Conservation (phyloP, 1,284 basidiomycete species). For the Sanghuangporus weigelae region DNA sequence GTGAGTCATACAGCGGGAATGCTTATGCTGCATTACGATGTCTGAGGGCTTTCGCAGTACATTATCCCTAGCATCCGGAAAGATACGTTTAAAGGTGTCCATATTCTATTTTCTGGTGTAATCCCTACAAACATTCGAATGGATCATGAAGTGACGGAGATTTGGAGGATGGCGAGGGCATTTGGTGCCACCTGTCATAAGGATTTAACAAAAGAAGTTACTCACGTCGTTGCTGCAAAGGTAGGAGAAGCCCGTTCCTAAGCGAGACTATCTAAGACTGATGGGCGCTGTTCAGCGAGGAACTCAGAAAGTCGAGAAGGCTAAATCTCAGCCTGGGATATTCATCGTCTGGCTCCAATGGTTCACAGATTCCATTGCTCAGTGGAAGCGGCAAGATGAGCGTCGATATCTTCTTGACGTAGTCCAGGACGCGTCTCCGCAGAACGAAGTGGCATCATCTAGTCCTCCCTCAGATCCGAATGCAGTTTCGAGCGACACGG, state of each 20-base stretch:
- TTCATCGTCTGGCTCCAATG: slow-evolving; percentile 85
- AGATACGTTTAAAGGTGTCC: slow-evolving; percentile 69
- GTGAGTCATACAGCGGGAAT: slow-evolving; percentile 40
- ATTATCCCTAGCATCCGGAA: slow-evolving; percentile 83
- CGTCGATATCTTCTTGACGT: slow-evolving; percentile 63
- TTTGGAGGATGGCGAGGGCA: slow-evolving; percentile 83
- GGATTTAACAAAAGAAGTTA: slow-evolving; percentile 64
- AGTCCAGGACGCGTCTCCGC: slow-evolving; percentile 23
- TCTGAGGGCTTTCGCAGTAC: slow-evolving; percentile 35
- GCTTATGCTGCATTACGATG: not conserved
- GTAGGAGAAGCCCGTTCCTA: slow-evolving; percentile 30
- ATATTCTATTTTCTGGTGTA: slow-evolving; percentile 89
- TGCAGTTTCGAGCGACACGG: slow-evolving; percentile 60
- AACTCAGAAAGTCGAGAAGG: slow-evolving; percentile 86
- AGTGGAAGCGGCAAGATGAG: slow-evolving; percentile 78
- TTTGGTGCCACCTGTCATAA: slow-evolving; percentile 84
- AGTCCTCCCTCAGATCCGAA: slow-evolving; percentile 47
- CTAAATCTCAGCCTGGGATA: slow-evolving; percentile 62
- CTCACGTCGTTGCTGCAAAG: slow-evolving; percentile 90
- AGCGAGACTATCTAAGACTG: not conserved
- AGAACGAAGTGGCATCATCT: slow-evolving; percentile 30
- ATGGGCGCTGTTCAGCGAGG: slow-evolving; percentile 49
- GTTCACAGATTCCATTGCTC: slow-evolving; percentile 82
- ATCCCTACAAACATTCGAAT: slow-evolving; percentile 74
- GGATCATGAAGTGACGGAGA: slow-evolving; percentile 72